phyloP scores from a whole-genome alignment of 78 protist genomes.

The Dictyostelium capitatum region DNA sequence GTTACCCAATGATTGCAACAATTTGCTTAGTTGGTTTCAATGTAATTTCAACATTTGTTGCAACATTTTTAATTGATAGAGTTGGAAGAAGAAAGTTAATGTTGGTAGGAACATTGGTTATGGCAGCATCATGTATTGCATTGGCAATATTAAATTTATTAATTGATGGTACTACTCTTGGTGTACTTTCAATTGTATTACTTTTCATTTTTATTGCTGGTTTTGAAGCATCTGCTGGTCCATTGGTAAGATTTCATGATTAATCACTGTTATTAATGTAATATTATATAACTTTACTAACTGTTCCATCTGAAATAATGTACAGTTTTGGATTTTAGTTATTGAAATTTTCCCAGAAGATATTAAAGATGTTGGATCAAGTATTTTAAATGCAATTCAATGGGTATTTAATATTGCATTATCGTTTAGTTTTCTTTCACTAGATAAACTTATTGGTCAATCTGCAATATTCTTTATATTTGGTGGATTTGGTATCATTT shows the following conservation, averaged over 20 bases:
- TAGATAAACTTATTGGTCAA: slow-evolving; percentile 25
- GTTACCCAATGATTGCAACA: slow-evolving; percentile 52
- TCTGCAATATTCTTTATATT: slow-evolving; percentile 40
- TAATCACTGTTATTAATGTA: background rate
- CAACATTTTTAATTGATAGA: slow-evolving; percentile 66
- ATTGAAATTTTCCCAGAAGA: slow-evolving; percentile 77
- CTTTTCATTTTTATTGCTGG: slow-evolving; percentile 45
- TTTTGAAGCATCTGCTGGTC: slow-evolving; percentile 65
- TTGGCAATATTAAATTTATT: slow-evolving; percentile 14
- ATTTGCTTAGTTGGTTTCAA: slow-evolving; percentile 45
- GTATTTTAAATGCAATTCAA: slow-evolving; percentile 43
- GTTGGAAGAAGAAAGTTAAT: slow-evolving; percentile 63
- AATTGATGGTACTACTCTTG: slow-evolving; percentile 32
- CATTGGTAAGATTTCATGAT: slow-evolving; percentile 21
- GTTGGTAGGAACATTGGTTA: slow-evolving; percentile 19
- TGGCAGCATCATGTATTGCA: slow-evolving; percentile 8
- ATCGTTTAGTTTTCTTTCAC: slow-evolving; percentile 48
- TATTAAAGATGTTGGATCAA: slow-evolving; percentile 46
- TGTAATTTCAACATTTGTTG: slow-evolving; percentile 40
- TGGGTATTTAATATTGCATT: slow-evolving; percentile 54
- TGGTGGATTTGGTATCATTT: slow-evolving; percentile 61
- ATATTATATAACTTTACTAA: background rate
- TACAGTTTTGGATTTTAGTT: slow-evolving; percentile 56
- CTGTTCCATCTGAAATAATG: background rate
- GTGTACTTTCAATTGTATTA: slow-evolving; percentile 22